Evolutionary conservation across 2,329 filamentous ascomycete species (phyloP).

Genomic region (Bipolaris gigantea): DNA sequence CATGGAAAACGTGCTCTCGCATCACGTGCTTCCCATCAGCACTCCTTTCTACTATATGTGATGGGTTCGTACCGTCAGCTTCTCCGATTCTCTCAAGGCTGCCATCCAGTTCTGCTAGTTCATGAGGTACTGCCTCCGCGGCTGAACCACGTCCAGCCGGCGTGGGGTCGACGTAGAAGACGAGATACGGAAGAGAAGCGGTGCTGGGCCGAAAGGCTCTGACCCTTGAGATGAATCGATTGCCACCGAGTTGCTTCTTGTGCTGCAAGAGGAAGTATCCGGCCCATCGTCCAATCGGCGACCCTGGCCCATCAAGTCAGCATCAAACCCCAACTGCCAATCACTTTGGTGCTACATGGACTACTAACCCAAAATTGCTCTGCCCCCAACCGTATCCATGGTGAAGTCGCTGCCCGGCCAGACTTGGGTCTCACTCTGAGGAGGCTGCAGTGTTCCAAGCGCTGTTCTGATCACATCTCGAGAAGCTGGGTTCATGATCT

Average conservation of each 20-base stretch:
- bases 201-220: constrained; percentile 3
- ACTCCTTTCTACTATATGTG: background rate
- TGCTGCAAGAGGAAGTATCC: constrained; percentile 19
- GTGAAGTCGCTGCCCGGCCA: constrained; percentile 16
- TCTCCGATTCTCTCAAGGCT: background rate
- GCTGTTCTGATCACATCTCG: constrained; percentile 5
- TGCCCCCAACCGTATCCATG: constrained; percentile 3
- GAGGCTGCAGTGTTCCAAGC: background rate
- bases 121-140: background rate
- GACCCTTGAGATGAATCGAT: constrained; percentile 15
- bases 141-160: background rate
- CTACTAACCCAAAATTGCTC: constrained; percentile 12
- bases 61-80: background rate
- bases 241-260: constrained; percentile 11
- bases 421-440: constrained; percentile 7
- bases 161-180: constrained; percentile 12
- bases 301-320: constrained; percentile 4
- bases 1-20: constrained; percentile 4
- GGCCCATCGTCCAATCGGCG: constrained; percentile 11
- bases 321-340: background rate
- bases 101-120: background rate
- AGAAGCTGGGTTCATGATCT: constrained; percentile 11
- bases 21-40: background rate
- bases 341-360: background rate
- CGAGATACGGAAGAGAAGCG: constrained; percentile 6